phyloP scores from a whole-genome alignment of 805 yeast species.

The Vanderwaltozyma polyspora region DNA sequence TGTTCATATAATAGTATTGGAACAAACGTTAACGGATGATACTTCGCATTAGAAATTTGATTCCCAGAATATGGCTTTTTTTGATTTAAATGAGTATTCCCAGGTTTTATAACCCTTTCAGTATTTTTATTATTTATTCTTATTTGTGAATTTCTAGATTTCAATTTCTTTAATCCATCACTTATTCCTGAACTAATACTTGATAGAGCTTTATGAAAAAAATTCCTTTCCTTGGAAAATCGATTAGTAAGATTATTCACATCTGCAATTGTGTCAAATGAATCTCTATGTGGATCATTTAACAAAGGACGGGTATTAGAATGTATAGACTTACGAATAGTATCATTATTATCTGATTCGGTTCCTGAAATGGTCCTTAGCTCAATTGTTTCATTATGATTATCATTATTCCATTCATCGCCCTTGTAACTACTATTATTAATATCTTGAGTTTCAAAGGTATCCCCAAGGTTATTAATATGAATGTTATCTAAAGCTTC shows the following conservation, averaged over 20 bases:
- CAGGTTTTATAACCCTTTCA: constrained; percentile 33
- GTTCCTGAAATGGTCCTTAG: not conserved
- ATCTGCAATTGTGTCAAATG: not conserved
- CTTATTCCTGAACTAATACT: constrained; percentile 28
- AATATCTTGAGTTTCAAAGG: not conserved
- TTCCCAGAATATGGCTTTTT: constrained; percentile 30
- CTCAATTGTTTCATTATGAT: too few species aligned
- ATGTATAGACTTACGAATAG: not conserved
- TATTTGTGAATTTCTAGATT: not conserved
- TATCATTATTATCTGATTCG: not conserved
- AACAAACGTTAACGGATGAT: constrained; percentile 74
- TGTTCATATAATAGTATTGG: constrained; percentile 90
- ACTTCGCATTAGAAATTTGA: constrained; percentile 88
- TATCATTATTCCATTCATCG: not conserved
- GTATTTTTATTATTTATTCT: constrained; percentile 16
- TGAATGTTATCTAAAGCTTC: constrained; percentile 48
- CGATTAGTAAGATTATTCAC: constrained; percentile 5
- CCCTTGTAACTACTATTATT: not conserved
- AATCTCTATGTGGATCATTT: not conserved
- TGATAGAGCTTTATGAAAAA: constrained; percentile 35
- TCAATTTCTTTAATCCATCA: constrained; percentile 38
- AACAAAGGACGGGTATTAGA: not conserved
- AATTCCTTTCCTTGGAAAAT: not conserved
- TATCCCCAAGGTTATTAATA: too few species aligned
- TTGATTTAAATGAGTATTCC: constrained; percentile 27